Percentiles rank a stretch among this genome's conserved stretches.
phyloP scores from a whole-genome alignment of 805 yeast species.

The Candida glaebosa region DNA sequence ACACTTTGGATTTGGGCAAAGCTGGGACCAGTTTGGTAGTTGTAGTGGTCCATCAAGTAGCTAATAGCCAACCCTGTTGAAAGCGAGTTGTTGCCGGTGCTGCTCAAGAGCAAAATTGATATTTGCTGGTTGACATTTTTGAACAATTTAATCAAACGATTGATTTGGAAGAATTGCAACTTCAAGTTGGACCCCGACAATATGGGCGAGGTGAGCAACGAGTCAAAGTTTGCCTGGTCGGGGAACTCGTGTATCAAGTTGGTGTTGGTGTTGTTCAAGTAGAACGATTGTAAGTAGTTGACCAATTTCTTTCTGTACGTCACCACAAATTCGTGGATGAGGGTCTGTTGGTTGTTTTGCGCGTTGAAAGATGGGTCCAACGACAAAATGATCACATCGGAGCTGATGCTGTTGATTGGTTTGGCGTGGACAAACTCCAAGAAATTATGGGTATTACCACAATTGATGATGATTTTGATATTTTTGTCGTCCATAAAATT shows the following conservation, averaged over 20 bases:
- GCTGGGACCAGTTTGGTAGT: constrained; percentile 29
- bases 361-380: constrained; percentile 32
- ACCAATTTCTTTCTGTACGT: constrained; percentile 33
- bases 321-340: constrained; percentile 22
- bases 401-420: constrained; percentile 21
- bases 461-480: constrained; percentile 37
- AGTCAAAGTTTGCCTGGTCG: constrained; percentile 15
- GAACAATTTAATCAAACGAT: constrained; percentile 32
- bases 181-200: constrained; percentile 33
- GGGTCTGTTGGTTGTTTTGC: constrained; percentile 14
- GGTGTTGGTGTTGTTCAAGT: constrained; percentile 28
- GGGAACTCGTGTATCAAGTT: constrained; percentile 29
- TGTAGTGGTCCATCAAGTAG: constrained; percentile 39
- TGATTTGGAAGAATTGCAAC: constrained; percentile 32
- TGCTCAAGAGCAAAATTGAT: constrained; percentile 32
- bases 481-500: constrained; percentile 19
- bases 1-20: constrained; percentile 19
- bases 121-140: constrained; percentile 28
- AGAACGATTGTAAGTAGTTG: constrained; percentile 35
- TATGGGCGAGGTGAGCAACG: constrained; percentile 29
- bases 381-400: constrained; percentile 35
- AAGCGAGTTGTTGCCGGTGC: constrained; percentile 21
- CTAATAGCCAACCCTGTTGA: constrained; percentile 33
- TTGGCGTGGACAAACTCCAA: constrained; percentile 20
- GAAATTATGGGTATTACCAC: constrained; percentile 30